Evolutionary conservation across 2,329 filamentous ascomycete species (phyloP).

Genomic region (Ophiocordyceps polyrhachis-furcata): DNA sequence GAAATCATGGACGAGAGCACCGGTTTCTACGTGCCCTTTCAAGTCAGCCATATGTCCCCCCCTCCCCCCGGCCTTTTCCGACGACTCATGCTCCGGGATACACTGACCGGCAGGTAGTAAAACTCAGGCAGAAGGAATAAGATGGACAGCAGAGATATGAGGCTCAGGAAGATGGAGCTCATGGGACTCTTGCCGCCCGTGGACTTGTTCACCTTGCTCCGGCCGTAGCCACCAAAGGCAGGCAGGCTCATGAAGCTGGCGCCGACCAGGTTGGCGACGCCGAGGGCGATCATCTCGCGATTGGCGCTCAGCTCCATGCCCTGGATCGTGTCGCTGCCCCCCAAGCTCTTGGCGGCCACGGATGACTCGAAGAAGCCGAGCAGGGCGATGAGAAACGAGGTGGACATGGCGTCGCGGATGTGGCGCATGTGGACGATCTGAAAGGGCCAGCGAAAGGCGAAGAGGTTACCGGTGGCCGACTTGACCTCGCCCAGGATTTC

Average conservation of each 20-base stretch:
- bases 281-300: conserved; percentile 79
- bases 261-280: conserved; percentile 77
- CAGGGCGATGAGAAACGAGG: conserved; percentile 80
- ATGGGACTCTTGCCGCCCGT: conserved; percentile 88
- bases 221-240: conserved; percentile 86
- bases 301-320: conserved; percentile 78
- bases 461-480: conserved; percentile 49
- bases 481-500: conserved; percentile 70
- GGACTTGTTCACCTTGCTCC: conserved; percentile 85
- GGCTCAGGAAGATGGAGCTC: conserved; percentile 71
- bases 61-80: not conserved
- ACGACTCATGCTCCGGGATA: not conserved
- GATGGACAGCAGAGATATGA: conserved; percentile 67
- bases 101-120: conserved; percentile 78
- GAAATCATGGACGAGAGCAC: conserved; percentile 88
- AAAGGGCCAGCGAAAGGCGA: conserved; percentile 78
- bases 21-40: conserved; percentile 45
- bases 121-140: conserved; percentile 76
- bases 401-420: conserved; percentile 72
- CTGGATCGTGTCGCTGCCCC: conserved; percentile 49
- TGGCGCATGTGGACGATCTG: conserved; percentile 57
- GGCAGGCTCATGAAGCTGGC: conserved; percentile 85
- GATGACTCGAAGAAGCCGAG: conserved; percentile 98
- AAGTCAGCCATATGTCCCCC: not conserved
- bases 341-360: conserved; percentile 82